Base-by-base conservation (phyloP, 2,329 filamentous ascomycete genomes). In the Alternaria brassicicola region DNA sequence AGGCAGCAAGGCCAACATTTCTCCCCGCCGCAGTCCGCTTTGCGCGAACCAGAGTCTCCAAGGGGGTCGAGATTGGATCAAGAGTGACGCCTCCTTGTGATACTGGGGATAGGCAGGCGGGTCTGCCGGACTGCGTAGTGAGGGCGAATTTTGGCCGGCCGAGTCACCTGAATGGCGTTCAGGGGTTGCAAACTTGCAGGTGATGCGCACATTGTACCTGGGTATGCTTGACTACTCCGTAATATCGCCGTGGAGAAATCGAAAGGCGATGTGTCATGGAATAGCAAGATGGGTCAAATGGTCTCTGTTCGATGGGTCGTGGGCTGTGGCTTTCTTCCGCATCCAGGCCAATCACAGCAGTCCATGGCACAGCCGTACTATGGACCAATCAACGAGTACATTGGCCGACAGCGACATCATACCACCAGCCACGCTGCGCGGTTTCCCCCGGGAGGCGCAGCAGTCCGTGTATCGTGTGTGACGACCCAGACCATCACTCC, bases 401-500 rank as follows among this genome's bases (percentile, higher is more conserved):
- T 46, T 38, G 52, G 48, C 60, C 62, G 55, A 47, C 5, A 7
- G 25, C 35, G 46, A 45, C 58, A 53, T 52, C 26, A 26, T 25
- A 55, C 26, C 52, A 21, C 47, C 50, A 56, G 59, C 59, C 63
- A 62, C 48, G 43, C 30, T 31, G 15, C 25, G 4, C n/a, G n/a
- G n/a, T n/a, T n/a, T n/a, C n/a, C n/a, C n/a, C n/a, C n/a, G 43
- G 47, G 8, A 39, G 47, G 69, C 69, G 63, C 66, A 67, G 70
- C 53, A 42, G 54, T 42, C 17, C 39, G 35, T n/a, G n/a, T n/a
- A n/a, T n/a, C n/a, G n/a, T 45, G 57, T 59, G 67, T 66, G 64
- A 69, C 63, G 64, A 61, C 61, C 66, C 50, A 65, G 63, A 57
- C 57, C 56, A 46, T 72, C 69, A 68, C 65, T 65, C 65, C 66